Percentiles rank a stretch among this genome's conserved stretches.
Evolutionary conservation across 441 rosid species (phyloP).

Genomic region (Gossypium schwendimanii): DNA sequence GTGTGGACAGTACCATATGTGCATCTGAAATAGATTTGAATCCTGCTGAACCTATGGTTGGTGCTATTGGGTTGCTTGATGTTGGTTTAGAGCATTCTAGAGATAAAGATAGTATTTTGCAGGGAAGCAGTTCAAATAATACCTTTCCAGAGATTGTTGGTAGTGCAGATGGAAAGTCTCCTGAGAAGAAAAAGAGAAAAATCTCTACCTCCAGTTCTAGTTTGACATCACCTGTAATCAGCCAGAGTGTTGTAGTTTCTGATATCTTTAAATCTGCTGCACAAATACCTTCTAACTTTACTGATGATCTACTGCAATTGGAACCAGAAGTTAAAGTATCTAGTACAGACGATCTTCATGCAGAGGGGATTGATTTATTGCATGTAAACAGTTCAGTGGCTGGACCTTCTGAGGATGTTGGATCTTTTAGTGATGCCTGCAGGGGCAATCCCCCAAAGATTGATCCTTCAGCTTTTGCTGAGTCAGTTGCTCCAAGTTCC

Average conservation of each 20-base stretch:
- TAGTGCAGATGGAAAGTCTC: slow-evolving; percentile 19
- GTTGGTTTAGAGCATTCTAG: slow-evolving; percentile 27
- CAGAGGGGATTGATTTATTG: slow-evolving; percentile 14
- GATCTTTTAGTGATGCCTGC: slow-evolving; percentile 27
- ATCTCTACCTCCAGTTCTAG: slow-evolving; percentile 26
- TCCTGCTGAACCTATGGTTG: slow-evolving; percentile 18
- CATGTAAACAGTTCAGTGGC: slow-evolving; percentile 16
- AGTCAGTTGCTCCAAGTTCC: slow-evolving; percentile 25
- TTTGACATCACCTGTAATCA: slow-evolving; percentile 20
- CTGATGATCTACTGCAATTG: slow-evolving; percentile 21
- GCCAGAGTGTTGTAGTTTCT: slow-evolving; percentile 25
- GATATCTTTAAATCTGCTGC: slow-evolving; percentile 20
- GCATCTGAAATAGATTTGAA: slow-evolving; percentile 29
- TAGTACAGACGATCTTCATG: slow-evolving; percentile 16
- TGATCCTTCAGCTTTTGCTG: slow-evolving; percentile 25
- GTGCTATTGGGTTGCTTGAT: slow-evolving; percentile 13
- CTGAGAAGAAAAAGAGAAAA: slow-evolving; percentile 28
- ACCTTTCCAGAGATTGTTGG: slow-evolving; percentile 20
- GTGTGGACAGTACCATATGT: slow-evolving; percentile 31
- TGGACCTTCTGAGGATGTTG: slow-evolving; percentile 26
- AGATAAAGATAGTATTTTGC: slow-evolving; percentile 19
- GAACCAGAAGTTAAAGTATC: slow-evolving; percentile 21
- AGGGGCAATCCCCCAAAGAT: slow-evolving; percentile 23
- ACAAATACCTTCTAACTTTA: slow-evolving; percentile 20
- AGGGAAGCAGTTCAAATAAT: slow-evolving; percentile 19